Percentiles rank a stretch among this genome's conserved stretches.
These are phyloP conservation scores for Mallotus japonicus DNA, from an alignment of 441 rosid genomes.

Conservation along the genomic window DNA sequence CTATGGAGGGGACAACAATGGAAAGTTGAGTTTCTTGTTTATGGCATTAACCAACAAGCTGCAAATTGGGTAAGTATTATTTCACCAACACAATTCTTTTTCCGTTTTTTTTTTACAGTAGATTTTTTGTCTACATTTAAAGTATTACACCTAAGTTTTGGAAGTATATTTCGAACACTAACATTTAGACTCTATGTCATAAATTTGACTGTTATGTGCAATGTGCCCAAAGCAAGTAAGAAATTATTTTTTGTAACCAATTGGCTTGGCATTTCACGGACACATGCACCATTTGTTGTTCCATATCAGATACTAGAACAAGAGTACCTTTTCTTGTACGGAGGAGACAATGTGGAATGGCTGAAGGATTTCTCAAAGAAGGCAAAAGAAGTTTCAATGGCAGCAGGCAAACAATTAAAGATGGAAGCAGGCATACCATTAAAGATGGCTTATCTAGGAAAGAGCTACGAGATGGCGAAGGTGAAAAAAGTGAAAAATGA, in stretches of 20 bases:
- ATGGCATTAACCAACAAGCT: conserved; percentile 47
- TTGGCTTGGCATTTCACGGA: too few species aligned
- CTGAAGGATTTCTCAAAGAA: conserved; percentile 46
- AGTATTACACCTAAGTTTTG: too few species aligned
- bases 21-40: conserved; percentile 62
- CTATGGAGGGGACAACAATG: conserved; percentile 65
- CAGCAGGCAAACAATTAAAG: conserved; percentile 36
- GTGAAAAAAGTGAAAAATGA: conserved; percentile 27
- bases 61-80: conserved; percentile 46
- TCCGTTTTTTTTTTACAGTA: too few species aligned
- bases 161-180: too few species aligned
- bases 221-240: too few species aligned
- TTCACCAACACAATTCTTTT: too few species aligned
- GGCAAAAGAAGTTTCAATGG: conserved; percentile 40
- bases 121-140: too few species aligned
- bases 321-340: conserved; percentile 65
- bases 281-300: too few species aligned
- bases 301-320: conserved; percentile 28
- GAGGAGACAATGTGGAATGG: conserved; percentile 82
- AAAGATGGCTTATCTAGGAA: conserved; percentile 69
- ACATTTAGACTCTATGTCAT: too few species aligned
- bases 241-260: too few species aligned
- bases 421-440: conserved; percentile 49
- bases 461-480: conserved; percentile 53
- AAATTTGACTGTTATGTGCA: too few species aligned